Evolutionary conservation across 495 filamentous ascomycete genomes (phyloP), one percentile per base, ranked within the genome.

Genomic region (Aspergillus diversus): DNA sequence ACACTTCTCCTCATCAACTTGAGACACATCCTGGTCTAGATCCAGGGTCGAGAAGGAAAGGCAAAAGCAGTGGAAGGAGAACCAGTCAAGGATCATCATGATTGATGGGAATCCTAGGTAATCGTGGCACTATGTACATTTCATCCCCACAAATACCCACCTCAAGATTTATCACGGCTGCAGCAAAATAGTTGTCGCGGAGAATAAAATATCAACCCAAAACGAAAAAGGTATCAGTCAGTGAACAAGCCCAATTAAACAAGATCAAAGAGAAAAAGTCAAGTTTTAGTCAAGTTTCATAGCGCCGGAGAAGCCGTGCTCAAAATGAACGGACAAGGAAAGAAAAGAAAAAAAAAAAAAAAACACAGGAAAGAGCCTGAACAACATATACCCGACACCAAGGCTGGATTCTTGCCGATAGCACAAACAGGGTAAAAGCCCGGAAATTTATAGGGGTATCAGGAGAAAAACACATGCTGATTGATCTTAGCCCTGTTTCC

Each of bases 161-260:
- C 12, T 17, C 15, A 35, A 33, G 51, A 49, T 4, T 48, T 55
- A 43, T 51, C 31, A 51, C 15, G 33, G 15, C 53, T 15, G 33
- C 33, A 21, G 50, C 16, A 55, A 37, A 39, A 50, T 32, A 52
- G 54, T 34, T 27, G 39, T 49, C 16, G 39, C 39, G 39, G 39
- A 43, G 34, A 51, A 57, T 33, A 8, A 62, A 34, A 62, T 55
- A 48, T 12, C 49, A 61, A 55, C 33, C 33, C 32, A 11, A 61
- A 57, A 48, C 51, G 51, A 42, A 51, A 55, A 57, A 48, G 60
- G 60, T 63, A 63, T 57, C 60, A 63, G 53, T 53, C 60, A 33
- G 11, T 43, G 39, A 43, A 43, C 39, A 43, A 43, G 0, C 39
- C 39, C 39, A 43, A 11, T 43, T 55, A 55, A 55, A 54, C 49